These are phyloP conservation scores for Myxozyma mucilagina DNA, from an alignment of 805 yeast genomes.

Conservation along the genomic window DNA sequence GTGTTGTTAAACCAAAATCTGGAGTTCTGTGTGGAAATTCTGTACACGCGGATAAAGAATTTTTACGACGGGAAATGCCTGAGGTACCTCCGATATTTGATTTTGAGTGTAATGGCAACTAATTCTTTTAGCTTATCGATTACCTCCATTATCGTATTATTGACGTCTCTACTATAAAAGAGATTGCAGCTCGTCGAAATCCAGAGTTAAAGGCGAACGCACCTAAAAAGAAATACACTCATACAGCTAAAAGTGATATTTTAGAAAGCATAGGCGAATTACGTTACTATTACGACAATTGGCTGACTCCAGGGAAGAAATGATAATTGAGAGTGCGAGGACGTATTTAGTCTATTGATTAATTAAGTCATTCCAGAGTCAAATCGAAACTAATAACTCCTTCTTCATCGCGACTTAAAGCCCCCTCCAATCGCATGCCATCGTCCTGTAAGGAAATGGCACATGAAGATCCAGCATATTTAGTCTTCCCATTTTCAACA, in stretches of 20 bases:
- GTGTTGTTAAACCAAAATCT: slow-evolving; percentile 50
- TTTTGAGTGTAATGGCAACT: not conserved
- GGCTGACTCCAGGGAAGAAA: slow-evolving; percentile 39
- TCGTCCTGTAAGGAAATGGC: slow-evolving; percentile 17
- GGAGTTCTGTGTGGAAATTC: slow-evolving; percentile 90
- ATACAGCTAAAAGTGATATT: slow-evolving; percentile 88
- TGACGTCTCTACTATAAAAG: slow-evolving; percentile 87
- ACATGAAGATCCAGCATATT: slow-evolving; percentile 66
- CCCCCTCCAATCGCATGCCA: slow-evolving; percentile 4
- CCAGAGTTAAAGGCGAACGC: slow-evolving; percentile 54
- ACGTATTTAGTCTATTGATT: not conserved
- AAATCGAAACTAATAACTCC: slow-evolving; percentile 13
- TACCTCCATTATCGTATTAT: slow-evolving; percentile 72
- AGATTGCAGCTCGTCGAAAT: slow-evolving; percentile 76
- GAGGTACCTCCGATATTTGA: slow-evolving; percentile 44
- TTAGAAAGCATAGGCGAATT: slow-evolving; percentile 84
- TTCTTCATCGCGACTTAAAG: slow-evolving; percentile 5
- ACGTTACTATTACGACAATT: slow-evolving; percentile 70
- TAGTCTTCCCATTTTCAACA: slow-evolving; percentile 53
- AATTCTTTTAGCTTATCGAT: slow-evolving; percentile 43
- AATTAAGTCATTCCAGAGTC: not conserved
- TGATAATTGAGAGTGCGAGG: not conserved
- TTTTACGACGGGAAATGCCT: slow-evolving; percentile 84
- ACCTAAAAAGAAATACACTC: slow-evolving; percentile 69
- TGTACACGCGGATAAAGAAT: slow-evolving; percentile 85